Evolutionary conservation across 176 grass and related monocot genomes (phyloP).

Genomic region (Juncus inflexus): DNA sequence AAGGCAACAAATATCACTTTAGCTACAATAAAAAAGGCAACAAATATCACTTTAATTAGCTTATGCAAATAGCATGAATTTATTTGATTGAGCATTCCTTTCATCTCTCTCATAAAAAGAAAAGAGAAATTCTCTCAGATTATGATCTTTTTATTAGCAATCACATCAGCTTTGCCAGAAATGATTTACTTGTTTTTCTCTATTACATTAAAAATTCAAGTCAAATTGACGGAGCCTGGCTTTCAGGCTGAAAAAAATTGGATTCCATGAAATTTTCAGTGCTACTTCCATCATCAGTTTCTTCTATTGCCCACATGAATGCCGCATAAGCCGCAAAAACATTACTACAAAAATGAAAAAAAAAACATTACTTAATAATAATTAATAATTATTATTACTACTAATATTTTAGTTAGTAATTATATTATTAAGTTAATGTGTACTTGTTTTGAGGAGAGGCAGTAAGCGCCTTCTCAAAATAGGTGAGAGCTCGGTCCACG

Average conservation of each 20-base stretch:
- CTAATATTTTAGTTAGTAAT: not conserved
- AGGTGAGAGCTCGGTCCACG: constrained; percentile 49
- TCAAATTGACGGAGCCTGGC: constrained; percentile 12
- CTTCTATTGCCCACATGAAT: constrained; percentile 69
- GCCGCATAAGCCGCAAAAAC: constrained; percentile 76
- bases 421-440: not conserved
- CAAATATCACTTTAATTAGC: too few relatives aligned
- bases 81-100: too few relatives aligned
- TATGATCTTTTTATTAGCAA: not conserved
- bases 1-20: too few relatives aligned
- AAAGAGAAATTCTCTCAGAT: too few relatives aligned
- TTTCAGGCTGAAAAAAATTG: constrained; percentile 11
- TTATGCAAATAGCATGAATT: too few relatives aligned
- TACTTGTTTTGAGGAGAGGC: constrained; percentile 52
- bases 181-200: not conserved
- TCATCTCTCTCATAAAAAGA: too few relatives aligned
- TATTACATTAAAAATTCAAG: constrained; percentile 11
- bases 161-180: not conserved
- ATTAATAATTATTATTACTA: too few relatives aligned
- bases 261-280: not conserved
- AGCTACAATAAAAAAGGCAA: too few relatives aligned
- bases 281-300: constrained; percentile 25
- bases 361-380: not conserved
- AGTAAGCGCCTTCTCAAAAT: constrained; percentile 70
- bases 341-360: constrained; percentile 33